Base-by-base conservation (phyloP, 169 alveolate species). In the Plasmodium vinckei region DNA sequence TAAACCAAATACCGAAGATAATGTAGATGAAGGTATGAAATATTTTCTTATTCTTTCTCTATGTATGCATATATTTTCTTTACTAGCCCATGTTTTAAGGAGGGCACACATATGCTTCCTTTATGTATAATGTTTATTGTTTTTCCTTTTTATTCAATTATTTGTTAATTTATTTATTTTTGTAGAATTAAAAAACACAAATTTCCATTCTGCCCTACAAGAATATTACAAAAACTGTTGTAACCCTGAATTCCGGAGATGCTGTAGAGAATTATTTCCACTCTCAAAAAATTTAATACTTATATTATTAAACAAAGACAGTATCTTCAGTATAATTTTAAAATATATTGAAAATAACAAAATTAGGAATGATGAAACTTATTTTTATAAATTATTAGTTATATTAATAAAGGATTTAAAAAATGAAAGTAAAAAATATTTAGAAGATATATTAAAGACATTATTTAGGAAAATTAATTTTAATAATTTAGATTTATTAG, bases 351-450 rank as follows among this genome's bases (percentile, higher is more conserved):
- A 86, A n/a, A 69, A 64, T 46, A 69, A 70, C 47, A 69, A 86
- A 70, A 60, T 68, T 42, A 33, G 60, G 57, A 86, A 68, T 44
- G 87, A 86, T 65, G 91, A 86, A 59, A 9, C 9, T 44, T 86
- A 86, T 69, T 86, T 86, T 33, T 86, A 69, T 51, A 68, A 86
- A 60, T 64, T 86, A 42, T 39, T 86, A 33, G 87, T 86, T 60
- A 46, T 60, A 19, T 63, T 86, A 42, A 69, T 86, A 56, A 86
- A 69, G n/a, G 91, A 86, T 53, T 70, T 86, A 69, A 86, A 86
- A 70, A 68, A 86, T 19, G 91, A 86, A 69, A 86, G 91, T 21
- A 70, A 49, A 59, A 86, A 86, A 46, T 86, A 69, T 64, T 19
- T 70, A 21, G 70, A 59, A 46, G 60, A 69, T 44, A 86, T 68